These are phyloP conservation scores for Helianthus tuberosus DNA, from an alignment of 129 eudicot species.

Conservation along the genomic window DNA sequence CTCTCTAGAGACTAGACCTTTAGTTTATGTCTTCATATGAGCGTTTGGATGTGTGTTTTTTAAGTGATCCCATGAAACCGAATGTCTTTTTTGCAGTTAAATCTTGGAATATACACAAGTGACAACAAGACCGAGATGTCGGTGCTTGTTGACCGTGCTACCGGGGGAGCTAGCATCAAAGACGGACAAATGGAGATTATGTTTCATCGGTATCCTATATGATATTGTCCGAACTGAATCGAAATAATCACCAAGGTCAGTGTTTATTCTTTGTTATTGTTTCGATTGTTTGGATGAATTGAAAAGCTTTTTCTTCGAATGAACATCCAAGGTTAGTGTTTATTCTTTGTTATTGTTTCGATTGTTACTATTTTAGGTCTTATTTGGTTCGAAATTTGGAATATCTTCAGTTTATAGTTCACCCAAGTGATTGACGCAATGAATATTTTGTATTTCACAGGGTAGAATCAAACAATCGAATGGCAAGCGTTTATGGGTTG, in stretches of 20 bases:
- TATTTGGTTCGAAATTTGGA: too few relatives aligned
- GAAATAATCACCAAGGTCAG: too few relatives aligned
- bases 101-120: constrained; percentile 75
- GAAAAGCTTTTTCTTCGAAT: too few relatives aligned
- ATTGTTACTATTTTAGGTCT: too few relatives aligned
- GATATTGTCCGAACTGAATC: too few relatives aligned
- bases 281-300: too few relatives aligned
- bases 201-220: constrained; percentile 65
- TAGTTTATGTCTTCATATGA: too few relatives aligned
- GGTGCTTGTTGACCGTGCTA: constrained; percentile 87
- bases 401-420: too few relatives aligned
- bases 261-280: too few relatives aligned
- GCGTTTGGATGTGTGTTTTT: neutral
- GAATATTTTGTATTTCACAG: constrained; percentile 41
- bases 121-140: constrained; percentile 75
- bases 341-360: too few relatives aligned
- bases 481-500: constrained; percentile 93
- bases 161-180: constrained; percentile 85
- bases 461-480: constrained; percentile 94
- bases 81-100: constrained; percentile 48
- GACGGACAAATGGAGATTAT: constrained; percentile 90
- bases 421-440: neutral
- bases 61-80: too few relatives aligned
- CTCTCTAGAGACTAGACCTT: neutral
- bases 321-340: too few relatives aligned